Percentiles rank a stretch among this genome's conserved stretches.
Evolutionary conservation across 1,284 basidiomycete genomes (phyloP).

Genomic region (Austroboletus olivaceoglutinosus): DNA sequence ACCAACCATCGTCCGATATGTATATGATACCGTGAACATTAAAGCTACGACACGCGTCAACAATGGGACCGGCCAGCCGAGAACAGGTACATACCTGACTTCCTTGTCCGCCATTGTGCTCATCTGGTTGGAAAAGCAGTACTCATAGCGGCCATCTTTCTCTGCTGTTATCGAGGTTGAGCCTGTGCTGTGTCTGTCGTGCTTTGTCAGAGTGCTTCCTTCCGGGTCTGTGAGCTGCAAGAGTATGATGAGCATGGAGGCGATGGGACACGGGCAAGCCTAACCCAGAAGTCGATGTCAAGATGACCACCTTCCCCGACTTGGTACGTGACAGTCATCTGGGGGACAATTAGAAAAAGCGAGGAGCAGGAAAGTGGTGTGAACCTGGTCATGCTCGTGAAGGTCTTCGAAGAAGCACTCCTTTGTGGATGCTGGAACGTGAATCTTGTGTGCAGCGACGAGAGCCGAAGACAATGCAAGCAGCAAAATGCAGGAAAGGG

Average conservation of each 20-base stretch:
- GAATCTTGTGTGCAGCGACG: constrained; percentile 64
- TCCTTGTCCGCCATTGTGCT: constrained; percentile 93
- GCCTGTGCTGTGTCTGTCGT: constrained; percentile 87
- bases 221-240: constrained; percentile 78
- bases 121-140: constrained; percentile 99
- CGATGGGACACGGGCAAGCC: background rate
- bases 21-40: constrained; percentile 98
- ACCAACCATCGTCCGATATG: constrained; percentile 77
- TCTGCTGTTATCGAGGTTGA: constrained; percentile 86
- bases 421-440: constrained; percentile 74
- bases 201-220: constrained; percentile 67
- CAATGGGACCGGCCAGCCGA: background rate
- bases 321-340: constrained; percentile 99
- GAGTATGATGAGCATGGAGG: background rate
- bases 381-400: constrained; percentile 89
- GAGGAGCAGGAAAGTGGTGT: background rate
- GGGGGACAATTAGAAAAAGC: constrained; percentile 5
- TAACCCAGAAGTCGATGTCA: constrained; percentile 95
- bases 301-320: constrained; percentile 95
- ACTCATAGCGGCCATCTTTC: constrained; percentile 85
- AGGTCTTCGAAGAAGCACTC: constrained; percentile 99
- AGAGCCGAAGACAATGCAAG: constrained; percentile 44
- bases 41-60: constrained; percentile 60
- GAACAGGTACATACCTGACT: constrained; percentile 63
- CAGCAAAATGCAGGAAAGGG: constrained; percentile 40